A percentile compares a stretch with the other conserved stretches of the same genome.
Evolutionary conservation across 345 rosid genomes (phyloP).

Genomic region (Corchorus capsularis): DNA sequence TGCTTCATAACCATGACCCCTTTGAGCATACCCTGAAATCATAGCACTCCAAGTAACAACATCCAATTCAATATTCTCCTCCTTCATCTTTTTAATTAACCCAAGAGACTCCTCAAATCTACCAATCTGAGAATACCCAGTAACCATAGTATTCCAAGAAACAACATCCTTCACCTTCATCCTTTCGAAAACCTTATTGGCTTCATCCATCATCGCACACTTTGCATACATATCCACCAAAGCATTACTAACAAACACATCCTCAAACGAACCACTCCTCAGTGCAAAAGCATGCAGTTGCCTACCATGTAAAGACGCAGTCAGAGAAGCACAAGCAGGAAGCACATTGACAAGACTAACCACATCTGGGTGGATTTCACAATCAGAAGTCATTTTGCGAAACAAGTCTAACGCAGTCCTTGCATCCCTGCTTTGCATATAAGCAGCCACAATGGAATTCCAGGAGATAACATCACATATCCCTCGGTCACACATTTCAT

Average conservation of each 20-base stretch:
- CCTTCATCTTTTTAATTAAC: conserved; percentile 61
- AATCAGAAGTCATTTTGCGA: conserved; percentile 46
- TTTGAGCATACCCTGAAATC: conserved; percentile 83
- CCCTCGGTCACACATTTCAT: conserved; percentile 49
- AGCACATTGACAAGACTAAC: conserved; percentile 72
- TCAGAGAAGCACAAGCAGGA: conserved; percentile 61
- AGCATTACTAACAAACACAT: conserved; percentile 71
- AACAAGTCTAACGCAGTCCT: conserved; percentile 49
- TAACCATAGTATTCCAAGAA: conserved; percentile 88
- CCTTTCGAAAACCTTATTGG: conserved; percentile 50
- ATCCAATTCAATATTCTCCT: conserved; percentile 56
- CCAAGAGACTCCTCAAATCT: conserved; percentile 63
- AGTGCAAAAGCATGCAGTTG: conserved; percentile 59
- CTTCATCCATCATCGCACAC: conserved; percentile 66
- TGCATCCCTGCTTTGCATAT: conserved; percentile 51
- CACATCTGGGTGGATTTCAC: conserved; percentile 43
- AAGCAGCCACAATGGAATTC: conserved; percentile 68
- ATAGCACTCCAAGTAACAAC: conserved; percentile 91
- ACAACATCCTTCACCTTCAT: conserved; percentile 73
- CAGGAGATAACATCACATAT: conserved; percentile 69
- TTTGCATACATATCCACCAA: conserved; percentile 89
- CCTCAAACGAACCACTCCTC: conserved; percentile 51
- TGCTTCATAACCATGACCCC: conserved; percentile 69
- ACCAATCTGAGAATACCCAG: conserved; percentile 78
- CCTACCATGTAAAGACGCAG: conserved; percentile 46